These are phyloP conservation scores for Lentinus polychrous DNA, from an alignment of 1,284 basidiomycete species.

Conservation along the genomic window DNA sequence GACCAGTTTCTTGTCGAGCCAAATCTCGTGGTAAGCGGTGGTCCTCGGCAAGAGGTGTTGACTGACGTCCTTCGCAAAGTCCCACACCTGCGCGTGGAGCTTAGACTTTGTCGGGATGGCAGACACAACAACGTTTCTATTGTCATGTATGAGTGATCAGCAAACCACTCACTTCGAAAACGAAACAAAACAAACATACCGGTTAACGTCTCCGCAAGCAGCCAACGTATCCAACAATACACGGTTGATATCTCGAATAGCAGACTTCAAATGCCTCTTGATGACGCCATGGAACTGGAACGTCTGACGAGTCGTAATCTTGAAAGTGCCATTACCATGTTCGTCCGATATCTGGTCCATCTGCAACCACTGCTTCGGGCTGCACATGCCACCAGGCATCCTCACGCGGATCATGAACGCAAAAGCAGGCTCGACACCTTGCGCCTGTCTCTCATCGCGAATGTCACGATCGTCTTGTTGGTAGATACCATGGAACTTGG, in stretches of 20 bases:
- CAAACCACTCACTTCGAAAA: not conserved
- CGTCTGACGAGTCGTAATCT: slow-evolving; percentile 97
- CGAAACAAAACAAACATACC: slow-evolving; percentile 43
- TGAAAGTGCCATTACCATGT: slow-evolving; percentile 92
- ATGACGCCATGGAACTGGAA: slow-evolving; percentile 99
- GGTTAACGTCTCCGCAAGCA: slow-evolving; percentile 97
- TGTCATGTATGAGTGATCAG: too few relatives aligned
- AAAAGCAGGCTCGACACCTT: slow-evolving; percentile 94
- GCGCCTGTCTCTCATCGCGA: slow-evolving; percentile 89
- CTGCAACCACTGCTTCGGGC: slow-evolving; percentile 87
- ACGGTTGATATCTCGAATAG: slow-evolving; percentile 95
- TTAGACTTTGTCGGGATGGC: slow-evolving; percentile 85
- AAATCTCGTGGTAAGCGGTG: slow-evolving; percentile 97
- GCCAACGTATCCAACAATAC: slow-evolving; percentile 92
- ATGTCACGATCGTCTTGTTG: slow-evolving; percentile 98
- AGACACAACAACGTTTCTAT: slow-evolving; percentile 87
- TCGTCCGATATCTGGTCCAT: slow-evolving; percentile 96
- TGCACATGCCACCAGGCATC: slow-evolving; percentile 93
- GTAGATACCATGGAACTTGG: slow-evolving; percentile 98
- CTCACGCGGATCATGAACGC: slow-evolving; percentile 99
- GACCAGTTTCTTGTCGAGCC: slow-evolving; percentile 95
- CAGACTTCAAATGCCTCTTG: slow-evolving; percentile 93
- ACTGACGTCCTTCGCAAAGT: slow-evolving; percentile 84
- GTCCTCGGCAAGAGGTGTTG: slow-evolving; percentile 87
- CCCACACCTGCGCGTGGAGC: slow-evolving; percentile 80